Percentiles rank a stretch among this genome's conserved stretches.
Evolutionary conservation across 108 stramenopile genomes (phyloP).

Genomic region (Skeletonema potamos): DNA sequence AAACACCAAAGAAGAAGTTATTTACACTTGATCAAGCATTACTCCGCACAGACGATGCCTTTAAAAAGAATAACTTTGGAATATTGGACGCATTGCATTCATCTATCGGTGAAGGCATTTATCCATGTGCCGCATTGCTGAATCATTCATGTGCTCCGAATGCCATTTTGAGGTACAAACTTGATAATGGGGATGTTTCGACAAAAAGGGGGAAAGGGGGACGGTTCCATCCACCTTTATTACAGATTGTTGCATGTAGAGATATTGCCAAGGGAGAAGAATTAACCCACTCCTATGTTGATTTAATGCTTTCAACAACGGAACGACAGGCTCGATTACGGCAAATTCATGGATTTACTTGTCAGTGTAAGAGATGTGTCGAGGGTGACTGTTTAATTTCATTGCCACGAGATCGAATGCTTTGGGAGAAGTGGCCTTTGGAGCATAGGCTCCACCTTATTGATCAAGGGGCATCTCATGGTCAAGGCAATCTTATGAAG

Average conservation of each 20-base stretch:
- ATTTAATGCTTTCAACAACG: slow-evolving; percentile 42
- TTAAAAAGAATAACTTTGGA: slow-evolving; percentile 70
- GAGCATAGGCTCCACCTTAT: not conserved
- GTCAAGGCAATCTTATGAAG: slow-evolving; percentile 3
- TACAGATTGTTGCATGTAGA: slow-evolving; percentile 36
- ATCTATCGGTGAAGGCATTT: slow-evolving; percentile 57
- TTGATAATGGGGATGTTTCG: slow-evolving; percentile 8
- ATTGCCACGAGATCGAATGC: slow-evolving; percentile 11
- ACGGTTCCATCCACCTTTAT: slow-evolving; percentile 23
- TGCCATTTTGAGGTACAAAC: slow-evolving; percentile 58
- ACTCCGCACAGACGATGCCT: slow-evolving; percentile 23
- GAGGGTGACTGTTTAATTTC: slow-evolving; percentile 3
- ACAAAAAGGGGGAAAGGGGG: slow-evolving; percentile 5
- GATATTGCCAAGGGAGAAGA: slow-evolving; percentile 57
- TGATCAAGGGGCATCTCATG: not conserved
- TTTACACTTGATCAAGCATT: slow-evolving; percentile 22
- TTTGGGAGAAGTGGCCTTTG: slow-evolving; percentile 32
- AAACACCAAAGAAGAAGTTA: not conserved
- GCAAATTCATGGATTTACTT: slow-evolving; percentile 60
- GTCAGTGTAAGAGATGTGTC: slow-evolving; percentile 52
- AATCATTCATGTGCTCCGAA: slow-evolving; percentile 79
- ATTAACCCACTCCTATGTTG: slow-evolving; percentile 68
- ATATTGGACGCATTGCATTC: slow-evolving; percentile 50
- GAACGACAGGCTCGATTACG: slow-evolving; percentile 41
- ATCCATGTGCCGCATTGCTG: slow-evolving; percentile 69